Percentiles rank a stretch among this genome's conserved stretches.
These are phyloP conservation scores for Russula virescens DNA, from an alignment of 768 basidiomycete species.

Conservation along the genomic window DNA sequence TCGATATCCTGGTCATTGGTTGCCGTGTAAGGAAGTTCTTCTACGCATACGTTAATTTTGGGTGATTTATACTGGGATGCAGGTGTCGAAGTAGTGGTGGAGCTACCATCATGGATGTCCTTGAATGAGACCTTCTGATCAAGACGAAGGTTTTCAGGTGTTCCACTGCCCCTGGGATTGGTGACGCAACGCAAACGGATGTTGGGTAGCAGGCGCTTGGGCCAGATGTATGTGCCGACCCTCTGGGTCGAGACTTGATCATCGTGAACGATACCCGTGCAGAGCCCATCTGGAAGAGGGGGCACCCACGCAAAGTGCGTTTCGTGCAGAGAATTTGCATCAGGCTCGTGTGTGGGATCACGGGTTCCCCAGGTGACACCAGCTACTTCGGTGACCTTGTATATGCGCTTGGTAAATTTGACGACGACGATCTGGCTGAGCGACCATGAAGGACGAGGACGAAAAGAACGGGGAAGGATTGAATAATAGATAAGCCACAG, in stretches of 20 bases:
- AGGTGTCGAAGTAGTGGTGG: neutral
- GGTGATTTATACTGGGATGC: constrained; percentile 1
- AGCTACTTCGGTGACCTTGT: constrained; percentile 49
- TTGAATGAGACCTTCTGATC: neutral
- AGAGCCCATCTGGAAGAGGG: constrained; percentile 36
- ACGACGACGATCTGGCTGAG: constrained; percentile 45
- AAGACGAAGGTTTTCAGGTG: neutral
- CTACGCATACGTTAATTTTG: neutral
- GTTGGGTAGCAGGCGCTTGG: constrained; percentile 31
- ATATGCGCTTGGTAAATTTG: constrained; percentile 48
- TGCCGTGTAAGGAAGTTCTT: constrained; percentile 12
- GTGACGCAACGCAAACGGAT: neutral
- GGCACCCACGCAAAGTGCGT: constrained; percentile 47
- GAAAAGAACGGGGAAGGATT: constrained; percentile 38
- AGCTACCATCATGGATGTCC: neutral
- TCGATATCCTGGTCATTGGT: constrained; percentile 27
- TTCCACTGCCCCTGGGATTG: neutral
- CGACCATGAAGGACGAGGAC: constrained; percentile 48
- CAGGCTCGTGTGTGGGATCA: constrained; percentile 38
- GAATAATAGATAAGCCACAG: constrained; percentile 42
- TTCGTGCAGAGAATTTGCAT: constrained; percentile 34
- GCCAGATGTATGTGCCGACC: constrained; percentile 48
- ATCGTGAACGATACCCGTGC: constrained; percentile 40
- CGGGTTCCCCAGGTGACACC: constrained; percentile 51
- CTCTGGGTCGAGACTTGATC: constrained; percentile 36